Conservation (phyloP, 176 grass and related monocot species). For the Triticum aestivum region DNA sequence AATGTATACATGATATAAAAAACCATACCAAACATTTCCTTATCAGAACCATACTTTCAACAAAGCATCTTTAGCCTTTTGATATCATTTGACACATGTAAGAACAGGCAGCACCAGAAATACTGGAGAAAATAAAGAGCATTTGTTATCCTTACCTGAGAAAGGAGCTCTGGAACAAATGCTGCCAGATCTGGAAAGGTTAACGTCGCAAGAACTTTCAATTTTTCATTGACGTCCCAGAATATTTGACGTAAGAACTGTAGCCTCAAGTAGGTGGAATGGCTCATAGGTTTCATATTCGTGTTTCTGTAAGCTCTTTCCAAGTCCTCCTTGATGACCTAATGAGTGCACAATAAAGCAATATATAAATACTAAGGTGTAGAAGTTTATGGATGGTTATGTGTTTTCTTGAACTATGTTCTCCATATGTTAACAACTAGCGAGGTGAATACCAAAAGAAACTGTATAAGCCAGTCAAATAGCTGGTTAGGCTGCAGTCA, state of each 20-base stretch:
- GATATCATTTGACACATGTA: not conserved
- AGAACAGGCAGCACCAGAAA: not conserved
- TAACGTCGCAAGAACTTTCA: slow-evolving; percentile 52
- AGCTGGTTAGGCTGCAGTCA: not conserved
- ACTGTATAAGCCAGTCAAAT: slow-evolving; percentile 1
- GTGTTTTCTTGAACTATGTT: slow-evolving; percentile 6
- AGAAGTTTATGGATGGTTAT: not conserved
- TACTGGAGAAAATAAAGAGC: not conserved
- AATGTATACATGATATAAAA: slow-evolving; percentile 10
- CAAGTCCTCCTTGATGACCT: slow-evolving; percentile 98
- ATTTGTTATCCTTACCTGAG: slow-evolving; percentile 49
- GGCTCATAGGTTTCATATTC: slow-evolving; percentile 85
- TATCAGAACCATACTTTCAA: slow-evolving; percentile 4
- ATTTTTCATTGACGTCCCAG: slow-evolving; percentile 80
- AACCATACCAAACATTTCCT: not conserved
- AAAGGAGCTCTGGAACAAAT: slow-evolving; percentile 65
- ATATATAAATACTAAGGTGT: slow-evolving; percentile 23
- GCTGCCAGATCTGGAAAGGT: slow-evolving; percentile 59
- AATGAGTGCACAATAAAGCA: slow-evolving; percentile 29
- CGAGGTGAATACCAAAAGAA: not conserved
- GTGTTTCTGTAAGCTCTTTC: slow-evolving; percentile 88
- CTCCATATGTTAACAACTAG: slow-evolving; percentile 26
- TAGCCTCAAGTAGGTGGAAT: slow-evolving; percentile 78
- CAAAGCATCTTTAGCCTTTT: slow-evolving; percentile 4
- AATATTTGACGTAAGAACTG: slow-evolving; percentile 68